Conservation (phyloP, 352 stramenopile species). For the Pythium insidiosum region DNA sequence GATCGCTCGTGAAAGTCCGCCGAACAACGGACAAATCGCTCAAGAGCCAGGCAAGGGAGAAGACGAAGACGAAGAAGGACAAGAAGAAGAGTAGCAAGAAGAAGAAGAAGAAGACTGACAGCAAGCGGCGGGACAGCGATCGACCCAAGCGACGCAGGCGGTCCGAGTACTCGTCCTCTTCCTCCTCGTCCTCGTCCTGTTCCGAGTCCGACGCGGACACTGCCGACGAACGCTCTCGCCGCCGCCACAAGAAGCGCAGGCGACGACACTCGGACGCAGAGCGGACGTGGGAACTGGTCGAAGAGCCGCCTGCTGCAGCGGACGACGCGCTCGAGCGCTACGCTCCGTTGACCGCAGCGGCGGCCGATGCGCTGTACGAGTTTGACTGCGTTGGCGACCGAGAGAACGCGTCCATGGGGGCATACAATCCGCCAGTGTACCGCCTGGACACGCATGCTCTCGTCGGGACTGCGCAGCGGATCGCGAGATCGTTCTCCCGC, state of each 20-base stretch:
- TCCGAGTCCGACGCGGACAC: no score
- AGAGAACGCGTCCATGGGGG: constrained; percentile 56
- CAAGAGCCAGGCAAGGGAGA: no score
- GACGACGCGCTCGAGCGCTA: not conserved
- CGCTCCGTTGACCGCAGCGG: not conserved
- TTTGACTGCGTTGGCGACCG: constrained; percentile 54
- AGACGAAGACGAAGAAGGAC: constrained; percentile 14
- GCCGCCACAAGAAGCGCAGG: not conserved
- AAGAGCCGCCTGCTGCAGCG: not conserved
- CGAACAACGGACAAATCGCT: no score
- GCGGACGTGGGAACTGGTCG: not conserved
- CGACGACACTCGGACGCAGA: not conserved
- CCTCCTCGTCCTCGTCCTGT: not conserved
- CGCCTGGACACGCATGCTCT: constrained; percentile 37
- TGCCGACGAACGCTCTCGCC: not conserved
- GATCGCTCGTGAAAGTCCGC: no score
- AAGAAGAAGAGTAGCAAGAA: constrained; percentile 24
- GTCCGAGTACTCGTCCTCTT: not conserved
- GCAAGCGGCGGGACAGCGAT: not conserved
- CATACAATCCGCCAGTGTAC: constrained; percentile 59
- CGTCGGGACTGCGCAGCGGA: constrained; percentile 35
- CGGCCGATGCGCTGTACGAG: constrained; percentile 39
- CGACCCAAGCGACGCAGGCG: not conserved
- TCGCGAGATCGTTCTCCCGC: no score
- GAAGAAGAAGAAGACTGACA: constrained; percentile 1